These are phyloP conservation scores for Aulographum hederae DNA, from an alignment of 2,329 filamentous ascomycete genomes.

Conservation along the genomic window DNA sequence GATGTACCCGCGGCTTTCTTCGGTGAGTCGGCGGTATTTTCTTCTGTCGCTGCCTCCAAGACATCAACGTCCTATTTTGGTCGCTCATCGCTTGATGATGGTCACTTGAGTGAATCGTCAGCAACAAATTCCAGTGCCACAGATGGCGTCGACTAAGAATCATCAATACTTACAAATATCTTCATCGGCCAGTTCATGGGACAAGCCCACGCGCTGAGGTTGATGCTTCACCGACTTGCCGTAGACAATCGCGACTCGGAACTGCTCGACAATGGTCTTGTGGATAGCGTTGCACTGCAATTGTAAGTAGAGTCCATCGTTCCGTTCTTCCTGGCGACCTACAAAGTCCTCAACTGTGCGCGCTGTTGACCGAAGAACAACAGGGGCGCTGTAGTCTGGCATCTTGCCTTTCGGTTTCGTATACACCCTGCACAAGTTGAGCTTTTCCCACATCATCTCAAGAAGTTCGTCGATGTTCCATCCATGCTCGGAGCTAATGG, in stretches of 20 bases:
- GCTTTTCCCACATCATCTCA: constrained; percentile 97
- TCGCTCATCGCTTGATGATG: constrained; percentile 20
- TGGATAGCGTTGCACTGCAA: constrained; percentile 87
- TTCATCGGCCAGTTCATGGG: constrained; percentile 85
- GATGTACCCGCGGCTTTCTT: no score
- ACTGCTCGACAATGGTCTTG: constrained; percentile 86
- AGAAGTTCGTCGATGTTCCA: constrained; percentile 97
- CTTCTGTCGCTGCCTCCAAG: no score
- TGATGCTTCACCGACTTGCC: constrained; percentile 98
- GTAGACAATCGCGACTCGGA: constrained; percentile 90
- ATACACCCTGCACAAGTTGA: constrained; percentile 81
- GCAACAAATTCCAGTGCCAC: background rate
- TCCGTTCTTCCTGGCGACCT: constrained; percentile 25
- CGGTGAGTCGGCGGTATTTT: no score
- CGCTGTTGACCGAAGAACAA: constrained; percentile 65
- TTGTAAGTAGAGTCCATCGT: constrained; percentile 9
- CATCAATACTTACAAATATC: constrained; percentile 59
- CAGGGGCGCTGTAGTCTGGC: constrained; percentile 81
- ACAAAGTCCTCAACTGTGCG: constrained; percentile 96
- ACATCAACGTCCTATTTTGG: no score
- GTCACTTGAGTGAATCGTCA: constrained; percentile 14
- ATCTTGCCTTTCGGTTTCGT: constrained; percentile 94
- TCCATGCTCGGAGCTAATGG: constrained; percentile 84
- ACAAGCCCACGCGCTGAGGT: constrained; percentile 81
- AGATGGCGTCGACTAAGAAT: background rate